Conservation (phyloP, 306 rosid species). For the Phaseolus lunatus region DNA sequence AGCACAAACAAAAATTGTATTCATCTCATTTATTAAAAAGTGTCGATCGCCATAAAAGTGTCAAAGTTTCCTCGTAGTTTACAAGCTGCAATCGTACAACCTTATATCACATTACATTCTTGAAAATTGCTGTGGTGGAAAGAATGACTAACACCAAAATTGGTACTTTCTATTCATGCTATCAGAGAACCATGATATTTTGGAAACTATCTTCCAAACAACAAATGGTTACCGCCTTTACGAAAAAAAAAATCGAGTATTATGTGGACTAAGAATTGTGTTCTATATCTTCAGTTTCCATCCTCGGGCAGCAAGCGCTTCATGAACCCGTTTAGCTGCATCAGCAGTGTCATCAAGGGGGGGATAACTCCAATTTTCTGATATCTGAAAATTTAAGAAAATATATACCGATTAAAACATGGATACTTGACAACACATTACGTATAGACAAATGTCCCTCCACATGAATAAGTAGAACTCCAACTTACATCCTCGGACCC, state of each 20-base stretch:
- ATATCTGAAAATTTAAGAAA: constrained; percentile 61
- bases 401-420: constrained; percentile 20
- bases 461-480: background rate
- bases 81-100: constrained; percentile 49
- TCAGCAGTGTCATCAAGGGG: constrained; percentile 87
- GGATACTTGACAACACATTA: constrained; percentile 7
- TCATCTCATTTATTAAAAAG: constrained; percentile 44
- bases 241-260: background rate
- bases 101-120: constrained; percentile 44
- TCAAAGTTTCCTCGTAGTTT: constrained; percentile 47
- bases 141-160: constrained; percentile 40
- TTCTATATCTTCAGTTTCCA: constrained; percentile 82
- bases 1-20: constrained; percentile 24
- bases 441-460: constrained; percentile 25
- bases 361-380: constrained; percentile 99
- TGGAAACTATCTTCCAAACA: constrained; percentile 35
- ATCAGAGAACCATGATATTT: constrained; percentile 15
- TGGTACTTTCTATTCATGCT: constrained; percentile 37
- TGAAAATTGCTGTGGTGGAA: constrained; percentile 43
- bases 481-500: constrained; percentile 94
- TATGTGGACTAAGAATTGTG: constrained; percentile 13
- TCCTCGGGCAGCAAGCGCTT: constrained; percentile 82
- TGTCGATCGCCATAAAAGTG: constrained; percentile 9
- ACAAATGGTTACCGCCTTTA: constrained; percentile 8
- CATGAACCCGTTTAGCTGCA: constrained; percentile 80